Evolutionary conservation across 345 rosid species (phyloP).

Genomic region (Cardamine resedifolia): DNA sequence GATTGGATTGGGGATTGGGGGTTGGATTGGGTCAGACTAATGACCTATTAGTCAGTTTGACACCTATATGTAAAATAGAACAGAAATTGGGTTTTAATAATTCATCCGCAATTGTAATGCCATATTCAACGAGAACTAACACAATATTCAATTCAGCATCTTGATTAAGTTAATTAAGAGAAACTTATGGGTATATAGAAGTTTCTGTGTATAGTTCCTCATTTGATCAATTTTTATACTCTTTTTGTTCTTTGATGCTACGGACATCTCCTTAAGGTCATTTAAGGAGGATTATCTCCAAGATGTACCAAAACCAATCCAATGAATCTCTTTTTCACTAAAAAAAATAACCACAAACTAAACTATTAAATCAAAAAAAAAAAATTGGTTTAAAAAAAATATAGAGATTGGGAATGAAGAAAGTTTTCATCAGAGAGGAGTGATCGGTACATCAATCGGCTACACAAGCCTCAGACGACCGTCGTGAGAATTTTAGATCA

Average conservation of each 20-base stretch:
- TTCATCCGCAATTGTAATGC: not conserved
- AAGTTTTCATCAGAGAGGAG: conserved; percentile 35
- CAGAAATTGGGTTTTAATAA: no score
- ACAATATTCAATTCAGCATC: not conserved
- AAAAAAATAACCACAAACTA: not conserved
- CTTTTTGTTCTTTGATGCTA: not conserved
- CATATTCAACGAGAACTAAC: not conserved
- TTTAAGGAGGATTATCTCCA: not conserved
- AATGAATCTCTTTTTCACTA: not conserved
- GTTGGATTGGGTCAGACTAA: no score
- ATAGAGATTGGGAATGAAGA: not conserved
- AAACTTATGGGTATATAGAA: not conserved
- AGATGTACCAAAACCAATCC: not conserved
- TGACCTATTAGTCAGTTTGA: no score
- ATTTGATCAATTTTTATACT: not conserved
- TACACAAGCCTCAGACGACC: conserved; percentile 39
- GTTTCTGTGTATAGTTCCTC: not conserved
- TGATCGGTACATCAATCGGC: conserved; percentile 38
- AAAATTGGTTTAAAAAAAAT: not conserved
- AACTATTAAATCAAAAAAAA: not conserved
- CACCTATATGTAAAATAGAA: no score
- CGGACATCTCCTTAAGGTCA: not conserved
- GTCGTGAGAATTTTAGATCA: conserved; percentile 45
- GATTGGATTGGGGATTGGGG: no score
- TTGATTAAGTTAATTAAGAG: not conserved